A percentile compares a stretch with the other conserved stretches of the same genome.
Evolutionary conservation across 352 stramenopile genomes (phyloP).

Genomic region (Blastocystis sp.): DNA sequence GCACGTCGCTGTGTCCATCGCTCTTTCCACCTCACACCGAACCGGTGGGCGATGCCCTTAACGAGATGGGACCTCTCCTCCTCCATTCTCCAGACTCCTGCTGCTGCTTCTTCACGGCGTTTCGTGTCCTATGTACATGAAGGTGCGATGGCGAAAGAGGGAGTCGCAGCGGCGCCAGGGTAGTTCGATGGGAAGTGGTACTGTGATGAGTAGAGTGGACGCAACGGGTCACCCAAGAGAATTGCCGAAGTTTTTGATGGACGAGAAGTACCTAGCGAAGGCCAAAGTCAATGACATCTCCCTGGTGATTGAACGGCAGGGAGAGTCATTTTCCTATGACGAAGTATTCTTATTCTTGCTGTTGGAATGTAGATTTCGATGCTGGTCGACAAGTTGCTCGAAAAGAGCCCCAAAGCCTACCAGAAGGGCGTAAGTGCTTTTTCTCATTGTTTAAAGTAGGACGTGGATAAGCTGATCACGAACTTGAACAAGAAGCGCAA

Average conservation of each 20-base stretch:
- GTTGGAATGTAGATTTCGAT: not conserved
- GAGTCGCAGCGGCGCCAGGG: not conserved
- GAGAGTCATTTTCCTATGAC: constrained; percentile 37
- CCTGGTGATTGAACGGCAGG: constrained; percentile 10
- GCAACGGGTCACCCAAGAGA: not conserved
- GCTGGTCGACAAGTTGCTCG: constrained; percentile 7
- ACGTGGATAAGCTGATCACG: not conserved
- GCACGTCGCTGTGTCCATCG: too few relatives aligned
- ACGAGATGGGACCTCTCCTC: not conserved
- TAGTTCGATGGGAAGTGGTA: not conserved
- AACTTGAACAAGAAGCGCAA: constrained; percentile 50
- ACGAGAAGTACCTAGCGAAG: constrained; percentile 7
- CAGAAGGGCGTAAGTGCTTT: not conserved
- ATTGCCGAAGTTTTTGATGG: not conserved
- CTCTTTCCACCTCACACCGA: too few relatives aligned
- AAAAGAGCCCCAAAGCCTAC: constrained; percentile 4
- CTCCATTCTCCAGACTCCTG: not conserved
- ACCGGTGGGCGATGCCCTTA: too few relatives aligned
- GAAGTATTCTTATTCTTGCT: not conserved
- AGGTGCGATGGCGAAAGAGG: not conserved
- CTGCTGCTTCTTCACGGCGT: not conserved
- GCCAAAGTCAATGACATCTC: constrained; percentile 17
- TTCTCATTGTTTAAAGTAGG: not conserved
- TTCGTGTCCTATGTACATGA: not conserved
- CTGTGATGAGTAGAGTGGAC: not conserved